Conservation (phyloP, 2,329 filamentous ascomycete species). For the Xylariaceae sp. region DNA sequence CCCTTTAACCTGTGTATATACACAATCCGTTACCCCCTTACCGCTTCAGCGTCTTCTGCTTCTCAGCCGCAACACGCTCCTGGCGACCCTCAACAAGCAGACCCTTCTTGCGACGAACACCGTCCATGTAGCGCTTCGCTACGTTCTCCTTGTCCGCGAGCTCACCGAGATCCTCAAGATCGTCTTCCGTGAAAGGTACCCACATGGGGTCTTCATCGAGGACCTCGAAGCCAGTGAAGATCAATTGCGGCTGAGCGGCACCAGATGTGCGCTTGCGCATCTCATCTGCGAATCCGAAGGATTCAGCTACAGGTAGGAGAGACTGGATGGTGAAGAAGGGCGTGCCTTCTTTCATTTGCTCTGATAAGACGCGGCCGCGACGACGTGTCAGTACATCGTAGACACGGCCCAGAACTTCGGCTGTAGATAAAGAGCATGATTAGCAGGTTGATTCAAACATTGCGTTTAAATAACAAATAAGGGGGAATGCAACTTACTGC, state of each 20-base stretch:
- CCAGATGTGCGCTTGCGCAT: slow-evolving; percentile 92
- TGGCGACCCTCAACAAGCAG: slow-evolving; percentile 73
- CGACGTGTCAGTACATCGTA: slow-evolving; percentile 97
- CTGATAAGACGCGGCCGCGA: slow-evolving; percentile 80
- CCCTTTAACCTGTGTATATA: background rate
- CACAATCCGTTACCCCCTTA: slow-evolving; percentile 28
- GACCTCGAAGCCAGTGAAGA: slow-evolving; percentile 89
- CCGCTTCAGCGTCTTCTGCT: slow-evolving; percentile 69
- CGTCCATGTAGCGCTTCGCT: slow-evolving; percentile 92
- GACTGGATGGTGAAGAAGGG: slow-evolving; percentile 94
- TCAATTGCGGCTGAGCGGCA: slow-evolving; percentile 83
- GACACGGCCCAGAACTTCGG: slow-evolving; percentile 89
- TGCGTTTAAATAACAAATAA: background rate
- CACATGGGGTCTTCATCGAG: slow-evolving; percentile 96
- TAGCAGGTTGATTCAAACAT: background rate
- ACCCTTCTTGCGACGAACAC: slow-evolving; percentile 80
- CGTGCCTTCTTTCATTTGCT: slow-evolving; percentile 89
- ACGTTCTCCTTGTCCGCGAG: slow-evolving; percentile 92
- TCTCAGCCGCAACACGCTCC: slow-evolving; percentile 82
- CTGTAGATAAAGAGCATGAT: slow-evolving; percentile 34
- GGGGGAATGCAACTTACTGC: slow-evolving; percentile 49
- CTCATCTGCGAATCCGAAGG: slow-evolving; percentile 93
- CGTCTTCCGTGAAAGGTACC: slow-evolving; percentile 94
- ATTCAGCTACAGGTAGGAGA: slow-evolving; percentile 84
- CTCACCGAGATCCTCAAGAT: slow-evolving; percentile 93